Percentiles rank a stretch among this genome's conserved stretches.
These are phyloP conservation scores for Kwoniella europaea DNA, from an alignment of 768 basidiomycete genomes.

Conservation along the genomic window DNA sequence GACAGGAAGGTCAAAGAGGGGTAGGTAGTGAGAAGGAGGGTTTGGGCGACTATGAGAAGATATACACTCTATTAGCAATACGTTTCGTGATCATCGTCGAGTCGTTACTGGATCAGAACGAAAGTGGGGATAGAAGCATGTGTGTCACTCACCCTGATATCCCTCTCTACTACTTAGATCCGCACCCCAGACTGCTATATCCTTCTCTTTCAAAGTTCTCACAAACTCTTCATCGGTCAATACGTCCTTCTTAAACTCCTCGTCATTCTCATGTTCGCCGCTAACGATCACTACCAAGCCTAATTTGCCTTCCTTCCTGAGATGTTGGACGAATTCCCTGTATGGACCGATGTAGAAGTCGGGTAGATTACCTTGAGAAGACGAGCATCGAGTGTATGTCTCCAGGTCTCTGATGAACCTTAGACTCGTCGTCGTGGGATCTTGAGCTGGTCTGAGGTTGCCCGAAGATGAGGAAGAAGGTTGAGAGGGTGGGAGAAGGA, in stretches of 20 bases:
- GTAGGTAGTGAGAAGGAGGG: slow-evolving; percentile 82
- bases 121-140: not conserved
- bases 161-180: slow-evolving; percentile 82
- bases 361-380: slow-evolving; percentile 63
- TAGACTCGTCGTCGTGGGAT: slow-evolving; percentile 37
- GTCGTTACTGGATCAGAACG: not conserved
- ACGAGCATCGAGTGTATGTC: slow-evolving; percentile 33
- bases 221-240: slow-evolving; percentile 76
- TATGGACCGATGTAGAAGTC: slow-evolving; percentile 82
- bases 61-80: not conserved
- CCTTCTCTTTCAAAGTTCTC: slow-evolving; percentile 70
- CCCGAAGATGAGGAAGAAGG: slow-evolving; percentile 7
- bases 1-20: slow-evolving; percentile 92
- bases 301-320: slow-evolving; percentile 73
- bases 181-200: slow-evolving; percentile 87
- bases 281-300: slow-evolving; percentile 82
- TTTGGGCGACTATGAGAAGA: slow-evolving; percentile 62
- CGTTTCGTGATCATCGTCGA: too few relatives aligned
- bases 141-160: slow-evolving; percentile 67
- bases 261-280: slow-evolving; percentile 86
- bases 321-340: slow-evolving; percentile 73
- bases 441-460: slow-evolving; percentile 24
- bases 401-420: slow-evolving; percentile 44
- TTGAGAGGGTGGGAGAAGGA: slow-evolving; percentile 51
- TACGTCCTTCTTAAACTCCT: slow-evolving; percentile 84